Evolutionary conservation across 805 yeast species (phyloP).

Genomic region (Cyberlindnera maclurae): DNA sequence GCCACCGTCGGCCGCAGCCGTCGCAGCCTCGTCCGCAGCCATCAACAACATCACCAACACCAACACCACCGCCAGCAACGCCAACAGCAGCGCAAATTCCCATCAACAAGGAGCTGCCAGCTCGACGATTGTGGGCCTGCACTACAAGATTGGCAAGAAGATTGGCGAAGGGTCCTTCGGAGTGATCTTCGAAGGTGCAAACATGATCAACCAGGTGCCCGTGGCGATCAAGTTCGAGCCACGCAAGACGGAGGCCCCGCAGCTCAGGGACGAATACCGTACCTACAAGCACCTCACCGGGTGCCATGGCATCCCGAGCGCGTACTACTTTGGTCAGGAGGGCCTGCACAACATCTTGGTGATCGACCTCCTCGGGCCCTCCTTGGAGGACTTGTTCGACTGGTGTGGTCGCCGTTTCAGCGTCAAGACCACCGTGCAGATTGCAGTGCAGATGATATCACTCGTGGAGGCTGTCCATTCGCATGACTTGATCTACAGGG

Average conservation of each 20-base stretch:
- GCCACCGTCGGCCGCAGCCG: conserved; percentile 22
- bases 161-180: conserved; percentile 89
- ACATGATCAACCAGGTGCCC: conserved; percentile 49
- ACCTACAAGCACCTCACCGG: conserved; percentile 68
- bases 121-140: conserved; percentile 40
- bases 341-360: conserved; percentile 74
- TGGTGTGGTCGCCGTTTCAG: conserved; percentile 80
- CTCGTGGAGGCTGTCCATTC: conserved; percentile 69
- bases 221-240: conserved; percentile 83
- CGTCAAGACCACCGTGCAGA: conserved; percentile 63
- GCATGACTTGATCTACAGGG: conserved; percentile 71
- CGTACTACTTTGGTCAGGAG: conserved; percentile 80
- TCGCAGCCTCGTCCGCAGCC: conserved; percentile 24
- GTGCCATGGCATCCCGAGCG: conserved; percentile 71
- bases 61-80: conserved; percentile 5
- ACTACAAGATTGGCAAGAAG: conserved; percentile 74
- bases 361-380: conserved; percentile 73
- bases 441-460: conserved; percentile 72
- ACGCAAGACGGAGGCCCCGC: conserved; percentile 77
- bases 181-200: conserved; percentile 74
- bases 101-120: conserved; percentile 7
- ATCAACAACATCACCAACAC: conserved; percentile 23
- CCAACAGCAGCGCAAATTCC: conserved; percentile 4
- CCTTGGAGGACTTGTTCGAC: conserved; percentile 75
- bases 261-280: conserved; percentile 71